phyloP scores from a whole-genome alignment of 805 yeast genomes.

The Wickerhamiella australiensis region DNA sequence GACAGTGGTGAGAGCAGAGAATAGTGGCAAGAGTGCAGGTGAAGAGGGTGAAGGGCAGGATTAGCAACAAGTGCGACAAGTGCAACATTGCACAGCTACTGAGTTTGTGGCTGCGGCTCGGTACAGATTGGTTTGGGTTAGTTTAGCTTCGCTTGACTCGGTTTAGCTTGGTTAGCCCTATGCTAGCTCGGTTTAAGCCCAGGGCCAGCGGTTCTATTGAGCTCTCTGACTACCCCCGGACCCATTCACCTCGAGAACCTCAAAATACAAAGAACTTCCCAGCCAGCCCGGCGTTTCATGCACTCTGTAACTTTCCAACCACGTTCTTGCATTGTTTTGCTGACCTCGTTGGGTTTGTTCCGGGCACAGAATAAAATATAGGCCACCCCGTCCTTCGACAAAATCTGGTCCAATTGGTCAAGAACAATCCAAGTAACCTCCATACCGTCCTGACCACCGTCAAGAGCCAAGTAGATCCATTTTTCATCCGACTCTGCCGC shows the following conservation, averaged over 20 bases:
- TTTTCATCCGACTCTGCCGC: constrained; percentile 33
- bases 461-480: constrained; percentile 83
- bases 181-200: too few species aligned
- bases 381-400: constrained; percentile 60
- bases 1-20: too few species aligned
- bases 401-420: constrained; percentile 37
- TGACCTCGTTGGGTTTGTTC: constrained; percentile 61
- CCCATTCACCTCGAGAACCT: constrained; percentile 33
- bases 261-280: constrained; percentile 81
- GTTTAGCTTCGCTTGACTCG: too few species aligned
- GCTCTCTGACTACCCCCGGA: too few species aligned
- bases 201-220: too few species aligned
- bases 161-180: too few species aligned
- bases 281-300: constrained; percentile 72
- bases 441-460: constrained; percentile 91
- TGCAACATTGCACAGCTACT: too few species aligned
- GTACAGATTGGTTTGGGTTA: too few species aligned
- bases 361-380: constrained; percentile 86
- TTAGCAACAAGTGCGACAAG: too few species aligned
- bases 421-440: constrained; percentile 59
- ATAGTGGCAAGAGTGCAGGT: too few species aligned
- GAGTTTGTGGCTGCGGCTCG: too few species aligned
- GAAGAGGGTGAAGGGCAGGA: too few species aligned
- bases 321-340: constrained; percentile 33
- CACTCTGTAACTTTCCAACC: constrained; percentile 48